Conservation (phyloP, 75 land plant genomes). For the Cunninghamia lanceolata region DNA sequence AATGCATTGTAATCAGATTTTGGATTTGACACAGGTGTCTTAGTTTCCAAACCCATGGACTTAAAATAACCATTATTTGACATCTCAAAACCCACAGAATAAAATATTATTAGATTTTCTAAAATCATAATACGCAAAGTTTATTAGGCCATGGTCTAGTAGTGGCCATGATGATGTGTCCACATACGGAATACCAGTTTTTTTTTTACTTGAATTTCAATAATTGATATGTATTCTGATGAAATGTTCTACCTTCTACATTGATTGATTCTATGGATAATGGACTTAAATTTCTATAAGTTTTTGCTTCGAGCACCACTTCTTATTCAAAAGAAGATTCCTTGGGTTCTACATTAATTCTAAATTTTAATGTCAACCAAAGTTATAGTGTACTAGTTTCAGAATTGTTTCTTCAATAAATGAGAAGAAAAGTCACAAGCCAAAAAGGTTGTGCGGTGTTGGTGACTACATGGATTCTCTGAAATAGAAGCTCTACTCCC, state of each 20-base stretch:
- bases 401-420: neutral
- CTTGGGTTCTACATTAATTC: neutral
- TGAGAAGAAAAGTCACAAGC: neutral
- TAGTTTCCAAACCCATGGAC: too few species aligned
- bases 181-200: neutral
- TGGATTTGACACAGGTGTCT: too few species aligned
- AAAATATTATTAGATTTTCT: neutral
- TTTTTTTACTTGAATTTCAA: neutral
- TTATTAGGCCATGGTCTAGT: neutral
- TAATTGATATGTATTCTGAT: too few species aligned
- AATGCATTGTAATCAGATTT: too few species aligned
- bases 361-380: neutral
- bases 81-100: too few species aligned
- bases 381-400: too few species aligned
- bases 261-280: too few species aligned
- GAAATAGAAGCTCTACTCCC: conserved; percentile 75
- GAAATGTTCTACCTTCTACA: too few species aligned
- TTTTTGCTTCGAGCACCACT: too few species aligned
- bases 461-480: conserved; percentile 49
- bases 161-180: neutral
- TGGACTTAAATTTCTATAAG: neutral
- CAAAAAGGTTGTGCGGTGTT: conserved; percentile 22
- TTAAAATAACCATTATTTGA: too few species aligned
- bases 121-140: neutral
- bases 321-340: neutral